These are phyloP conservation scores for Tephrocybe sp. DNA, from an alignment of 768 basidiomycete species.

Conservation along the genomic window DNA sequence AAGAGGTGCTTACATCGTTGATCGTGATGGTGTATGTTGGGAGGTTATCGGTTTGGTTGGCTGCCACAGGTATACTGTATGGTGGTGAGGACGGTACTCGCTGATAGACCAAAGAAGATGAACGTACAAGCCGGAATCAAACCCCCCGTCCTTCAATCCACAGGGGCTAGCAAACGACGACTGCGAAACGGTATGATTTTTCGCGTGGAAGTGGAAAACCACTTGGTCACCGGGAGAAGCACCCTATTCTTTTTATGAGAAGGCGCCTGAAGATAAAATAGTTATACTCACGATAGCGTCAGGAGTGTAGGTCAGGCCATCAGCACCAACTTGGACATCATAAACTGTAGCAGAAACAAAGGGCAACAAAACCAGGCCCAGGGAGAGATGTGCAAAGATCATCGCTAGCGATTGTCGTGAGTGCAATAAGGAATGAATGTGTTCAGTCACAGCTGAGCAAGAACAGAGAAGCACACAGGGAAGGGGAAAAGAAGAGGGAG, in stretches of 20 bases:
- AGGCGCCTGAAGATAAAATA: background rate
- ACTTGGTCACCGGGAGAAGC: conserved; percentile 58
- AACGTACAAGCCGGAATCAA: conserved; percentile 59
- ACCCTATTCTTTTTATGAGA: conserved; percentile 25
- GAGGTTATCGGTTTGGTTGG: conserved; percentile 46
- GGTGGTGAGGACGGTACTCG: conserved; percentile 11
- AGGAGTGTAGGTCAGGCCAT: conserved; percentile 44
- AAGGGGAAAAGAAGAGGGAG: conserved; percentile 24
- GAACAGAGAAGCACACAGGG: conserved; percentile 14
- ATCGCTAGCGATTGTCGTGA: conserved; percentile 42
- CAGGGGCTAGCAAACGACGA: conserved; percentile 56
- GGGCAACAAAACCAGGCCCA: conserved; percentile 51
- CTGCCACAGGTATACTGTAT: conserved; percentile 49
- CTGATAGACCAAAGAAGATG: conserved; percentile 1
- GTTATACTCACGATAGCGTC: conserved; percentile 48
- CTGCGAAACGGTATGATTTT: conserved; percentile 57
- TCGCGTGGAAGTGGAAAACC: conserved; percentile 59
- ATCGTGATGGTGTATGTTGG: conserved; percentile 55
- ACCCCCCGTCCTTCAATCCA: conserved; percentile 47
- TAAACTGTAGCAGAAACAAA: conserved; percentile 48
- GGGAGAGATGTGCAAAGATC: conserved; percentile 40
- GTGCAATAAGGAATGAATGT: conserved; percentile 32
- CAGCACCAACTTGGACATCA: conserved; percentile 55
- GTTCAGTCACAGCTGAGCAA: conserved; percentile 20
- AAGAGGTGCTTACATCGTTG: conserved; percentile 34